Evolutionary conservation across 805 yeast genomes (phyloP).

Genomic region (Metschnikowia lochheadii): DNA sequence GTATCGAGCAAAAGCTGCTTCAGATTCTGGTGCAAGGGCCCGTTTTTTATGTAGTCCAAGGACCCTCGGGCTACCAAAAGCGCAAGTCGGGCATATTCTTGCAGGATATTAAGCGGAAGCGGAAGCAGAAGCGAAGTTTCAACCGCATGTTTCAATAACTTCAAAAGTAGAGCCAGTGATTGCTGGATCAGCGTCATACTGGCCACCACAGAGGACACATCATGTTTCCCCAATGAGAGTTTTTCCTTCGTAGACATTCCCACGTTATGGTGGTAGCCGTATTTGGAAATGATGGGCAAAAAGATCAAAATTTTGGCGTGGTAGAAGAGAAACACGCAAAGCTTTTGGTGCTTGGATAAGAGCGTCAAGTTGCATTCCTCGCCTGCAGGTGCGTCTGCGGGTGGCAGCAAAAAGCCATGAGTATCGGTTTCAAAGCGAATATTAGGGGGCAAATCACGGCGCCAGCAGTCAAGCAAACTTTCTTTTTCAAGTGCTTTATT

Average conservation of each 20-base stretch:
- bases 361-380: conserved; percentile 21
- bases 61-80: conserved; percentile 70
- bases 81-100: conserved; percentile 61
- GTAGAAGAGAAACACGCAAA: conserved; percentile 45
- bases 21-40: conserved; percentile 70
- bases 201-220: conserved; percentile 32
- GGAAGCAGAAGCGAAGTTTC: conserved; percentile 49
- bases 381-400: conserved; percentile 23
- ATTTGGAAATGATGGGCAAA: conserved; percentile 39
- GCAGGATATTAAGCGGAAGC: conserved; percentile 57
- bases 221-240: conserved; percentile 33
- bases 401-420: conserved; percentile 43
- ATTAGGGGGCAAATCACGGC: conserved; percentile 59
- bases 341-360: conserved; percentile 44
- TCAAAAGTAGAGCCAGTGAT: conserved; percentile 56
- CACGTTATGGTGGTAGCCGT: conserved; percentile 39
- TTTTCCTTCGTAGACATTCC: conserved; percentile 38
- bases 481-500: conserved; percentile 41
- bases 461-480: conserved; percentile 74
- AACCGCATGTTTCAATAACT: conserved; percentile 42
- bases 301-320: conserved; percentile 42
- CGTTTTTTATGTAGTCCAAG: conserved; percentile 78
- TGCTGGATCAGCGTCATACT: conserved; percentile 68
- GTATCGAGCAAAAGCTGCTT: conserved; percentile 51
- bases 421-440: conserved; percentile 62